Evolutionary conservation across 257 asterid species (phyloP).

Genomic region (Linderniella brevidens): DNA sequence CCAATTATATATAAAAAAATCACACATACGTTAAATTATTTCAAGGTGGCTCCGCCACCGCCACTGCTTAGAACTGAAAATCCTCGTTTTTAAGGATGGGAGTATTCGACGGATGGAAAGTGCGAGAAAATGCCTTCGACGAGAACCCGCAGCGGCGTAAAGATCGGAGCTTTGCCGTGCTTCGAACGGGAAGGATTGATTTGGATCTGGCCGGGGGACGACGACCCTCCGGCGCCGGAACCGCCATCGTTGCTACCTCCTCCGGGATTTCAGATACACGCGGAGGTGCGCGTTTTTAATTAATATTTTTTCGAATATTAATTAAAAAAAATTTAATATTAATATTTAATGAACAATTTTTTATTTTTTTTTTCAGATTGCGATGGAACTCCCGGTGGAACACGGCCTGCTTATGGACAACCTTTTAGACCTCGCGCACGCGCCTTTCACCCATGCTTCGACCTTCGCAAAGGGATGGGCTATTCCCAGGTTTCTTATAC

Average conservation of each 20-base stretch:
- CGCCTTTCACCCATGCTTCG: constrained; percentile 92
- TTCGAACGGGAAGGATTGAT: constrained; percentile 87
- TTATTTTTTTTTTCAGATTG: constrained; percentile 29
- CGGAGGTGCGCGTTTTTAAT: constrained; percentile 40
- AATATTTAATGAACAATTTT: not conserved
- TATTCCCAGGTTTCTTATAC: constrained; percentile 51
- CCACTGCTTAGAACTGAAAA: too few relatives aligned
- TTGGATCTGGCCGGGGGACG: constrained; percentile 94
- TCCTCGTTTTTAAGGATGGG: constrained; percentile 60
- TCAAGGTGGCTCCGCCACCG: too few relatives aligned
- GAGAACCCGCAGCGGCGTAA: constrained; percentile 33
- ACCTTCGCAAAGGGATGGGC: constrained; percentile 98
- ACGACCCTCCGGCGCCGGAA: constrained; percentile 66
- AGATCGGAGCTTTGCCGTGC: constrained; percentile 74
- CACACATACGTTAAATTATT: too few relatives aligned
- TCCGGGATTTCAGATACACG: constrained; percentile 77
- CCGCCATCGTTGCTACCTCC: constrained; percentile 78
- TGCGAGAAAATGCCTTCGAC: constrained; percentile 98
- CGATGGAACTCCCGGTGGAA: constrained; percentile 90
- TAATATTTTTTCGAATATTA: not conserved
- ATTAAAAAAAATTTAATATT: not conserved
- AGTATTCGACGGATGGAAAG: constrained; percentile 76
- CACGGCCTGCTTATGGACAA: constrained; percentile 88
- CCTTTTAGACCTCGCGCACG: constrained; percentile 96
- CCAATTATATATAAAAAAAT: too few relatives aligned